Conservation (phyloP, 495 filamentous ascomycete species). For the Lepidopterella palustris region DNA sequence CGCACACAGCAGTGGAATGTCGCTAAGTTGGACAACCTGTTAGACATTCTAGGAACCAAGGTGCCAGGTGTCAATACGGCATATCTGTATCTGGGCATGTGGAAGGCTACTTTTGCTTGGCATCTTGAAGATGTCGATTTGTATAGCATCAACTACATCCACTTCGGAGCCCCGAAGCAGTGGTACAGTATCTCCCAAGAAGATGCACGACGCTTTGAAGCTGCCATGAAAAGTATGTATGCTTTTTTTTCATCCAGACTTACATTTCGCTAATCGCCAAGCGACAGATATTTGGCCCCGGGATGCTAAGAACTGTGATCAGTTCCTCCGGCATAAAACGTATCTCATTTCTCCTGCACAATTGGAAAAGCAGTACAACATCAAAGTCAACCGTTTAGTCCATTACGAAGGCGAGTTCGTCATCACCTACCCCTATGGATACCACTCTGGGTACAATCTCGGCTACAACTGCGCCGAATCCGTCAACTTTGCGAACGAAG, state of each 20-base stretch:
- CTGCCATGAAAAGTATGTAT: constrained; percentile 74
- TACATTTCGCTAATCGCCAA: background rate
- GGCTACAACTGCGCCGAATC: constrained; percentile 99
- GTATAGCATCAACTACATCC: constrained; percentile 99
- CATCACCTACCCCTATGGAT: constrained; percentile 96
- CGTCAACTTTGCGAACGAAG: constrained; percentile 93
- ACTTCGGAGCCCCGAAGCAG: constrained; percentile 97
- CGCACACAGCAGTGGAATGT: constrained; percentile 84
- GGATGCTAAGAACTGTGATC: constrained; percentile 93
- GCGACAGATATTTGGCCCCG: constrained; percentile 70
- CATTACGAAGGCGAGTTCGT: constrained; percentile 97
- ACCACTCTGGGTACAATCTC: constrained; percentile 96
- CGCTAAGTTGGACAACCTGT: constrained; percentile 83
- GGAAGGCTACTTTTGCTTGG: constrained; percentile 99
- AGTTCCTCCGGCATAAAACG: constrained; percentile 95
- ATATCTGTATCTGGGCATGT: constrained; percentile 98
- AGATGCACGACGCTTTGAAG: constrained; percentile 89
- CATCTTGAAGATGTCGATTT: constrained; percentile 97
- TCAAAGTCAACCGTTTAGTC: constrained; percentile 92
- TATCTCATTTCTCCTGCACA: constrained; percentile 93
- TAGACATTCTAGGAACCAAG: constrained; percentile 91
- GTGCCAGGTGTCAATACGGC: constrained; percentile 97
- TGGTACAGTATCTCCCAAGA: constrained; percentile 99
- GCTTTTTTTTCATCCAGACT: background rate
- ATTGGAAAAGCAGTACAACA: constrained; percentile 78